phyloP scores from a whole-genome alignment of 2,329 filamentous ascomycete genomes.

The Mycosphaerella arachidis region DNA sequence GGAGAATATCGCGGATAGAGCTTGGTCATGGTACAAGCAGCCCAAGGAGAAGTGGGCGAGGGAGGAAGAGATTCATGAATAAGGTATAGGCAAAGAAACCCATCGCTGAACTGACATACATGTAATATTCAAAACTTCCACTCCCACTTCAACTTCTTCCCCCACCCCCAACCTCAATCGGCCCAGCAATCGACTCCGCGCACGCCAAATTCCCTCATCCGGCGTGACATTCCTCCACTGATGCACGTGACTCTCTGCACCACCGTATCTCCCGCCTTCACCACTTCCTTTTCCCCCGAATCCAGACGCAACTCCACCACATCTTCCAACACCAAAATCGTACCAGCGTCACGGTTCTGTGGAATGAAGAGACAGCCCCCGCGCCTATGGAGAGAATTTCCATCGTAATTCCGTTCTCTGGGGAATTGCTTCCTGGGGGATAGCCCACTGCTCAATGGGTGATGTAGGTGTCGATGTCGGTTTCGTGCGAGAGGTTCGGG shows the following conservation, averaged over 20 bases:
- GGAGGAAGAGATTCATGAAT: conserved; percentile 38
- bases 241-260: conserved; percentile 21
- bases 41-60: conserved; percentile 35
- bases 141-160: conserved; percentile 13
- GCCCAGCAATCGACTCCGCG: conserved; percentile 8
- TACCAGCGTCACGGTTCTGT: conserved; percentile 18
- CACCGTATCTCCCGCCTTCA: conserved; percentile 15
- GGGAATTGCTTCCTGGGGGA: conserved; percentile 2
- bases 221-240: conserved; percentile 20
- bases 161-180: conserved; percentile 13
- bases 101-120: not conserved
- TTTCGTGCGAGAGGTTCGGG: conserved; percentile 10
- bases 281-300: conserved; percentile 11
- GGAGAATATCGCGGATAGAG: conserved; percentile 42
- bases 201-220: conserved; percentile 7
- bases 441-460: conserved; percentile 9
- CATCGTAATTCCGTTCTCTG: conserved; percentile 6
- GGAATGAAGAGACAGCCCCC: not conserved
- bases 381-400: conserved; percentile 9
- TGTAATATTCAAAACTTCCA: not conserved
- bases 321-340: conserved; percentile 15
- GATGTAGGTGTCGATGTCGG: conserved; percentile 19
- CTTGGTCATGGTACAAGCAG: conserved; percentile 43
- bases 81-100: not conserved
- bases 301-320: conserved; percentile 16